Evolutionary conservation across 306 rosid genomes (phyloP).

Genomic region (Cucurbita ficifolia): DNA sequence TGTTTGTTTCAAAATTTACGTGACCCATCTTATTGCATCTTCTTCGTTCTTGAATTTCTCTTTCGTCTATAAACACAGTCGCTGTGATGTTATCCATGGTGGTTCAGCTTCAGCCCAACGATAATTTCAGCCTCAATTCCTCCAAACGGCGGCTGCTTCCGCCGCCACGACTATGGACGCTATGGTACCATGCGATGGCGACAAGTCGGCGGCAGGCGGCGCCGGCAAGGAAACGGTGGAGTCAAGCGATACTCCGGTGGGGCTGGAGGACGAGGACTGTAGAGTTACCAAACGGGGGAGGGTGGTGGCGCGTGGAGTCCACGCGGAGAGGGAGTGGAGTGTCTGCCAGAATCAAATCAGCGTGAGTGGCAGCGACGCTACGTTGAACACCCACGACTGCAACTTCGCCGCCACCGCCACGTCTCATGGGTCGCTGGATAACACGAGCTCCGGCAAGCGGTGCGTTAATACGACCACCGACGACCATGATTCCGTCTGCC

Average conservation of each 20-base stretch:
- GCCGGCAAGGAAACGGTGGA: not conserved
- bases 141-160: conserved; percentile 11
- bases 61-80: not conserved
- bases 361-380: conserved; percentile 30
- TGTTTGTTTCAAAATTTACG: no score
- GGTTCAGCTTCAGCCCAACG: conserved; percentile 1
- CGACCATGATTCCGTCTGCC: conserved; percentile 74
- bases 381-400: conserved; percentile 25
- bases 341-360: conserved; percentile 24
- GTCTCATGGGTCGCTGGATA: conserved; percentile 45
- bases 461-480: conserved; percentile 29
- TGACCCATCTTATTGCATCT: not conserved
- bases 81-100: conserved; percentile 7
- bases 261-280: not conserved
- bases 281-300: not conserved
- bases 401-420: not conserved
- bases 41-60: not conserved
- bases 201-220: not conserved
- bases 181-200: conserved; percentile 53
- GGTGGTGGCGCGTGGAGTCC: conserved; percentile 19
- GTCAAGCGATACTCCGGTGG: not conserved
- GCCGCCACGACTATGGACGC: conserved; percentile 44
- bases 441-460: conserved; percentile 35
- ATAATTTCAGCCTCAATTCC: not conserved
- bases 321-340: conserved; percentile 21